These are phyloP conservation scores for Botrytis elliptica DNA, from an alignment of 2,329 filamentous ascomycete genomes.

Conservation along the genomic window DNA sequence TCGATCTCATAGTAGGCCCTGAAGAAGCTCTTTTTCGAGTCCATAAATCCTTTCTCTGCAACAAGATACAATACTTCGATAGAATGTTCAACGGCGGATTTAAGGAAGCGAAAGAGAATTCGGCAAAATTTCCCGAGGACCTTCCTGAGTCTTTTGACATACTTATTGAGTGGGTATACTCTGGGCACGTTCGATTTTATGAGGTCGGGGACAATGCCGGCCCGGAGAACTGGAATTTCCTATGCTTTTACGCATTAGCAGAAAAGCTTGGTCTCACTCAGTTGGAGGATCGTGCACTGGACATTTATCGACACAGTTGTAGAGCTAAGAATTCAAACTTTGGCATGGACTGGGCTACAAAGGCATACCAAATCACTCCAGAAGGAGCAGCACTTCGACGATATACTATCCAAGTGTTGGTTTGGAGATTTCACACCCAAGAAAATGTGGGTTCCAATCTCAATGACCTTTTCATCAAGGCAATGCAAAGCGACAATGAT, in stretches of 20 bases:
- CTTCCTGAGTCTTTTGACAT: slow-evolving; percentile 11
- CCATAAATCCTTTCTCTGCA: neutral
- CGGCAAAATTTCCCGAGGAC: slow-evolving; percentile 19
- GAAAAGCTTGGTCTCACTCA: too few relatives aligned
- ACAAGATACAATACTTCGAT: slow-evolving; percentile 19
- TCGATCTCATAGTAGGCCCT: neutral
- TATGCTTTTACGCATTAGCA: too few relatives aligned
- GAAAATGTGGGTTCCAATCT: too few relatives aligned
- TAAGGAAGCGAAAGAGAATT: neutral
- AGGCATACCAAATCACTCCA: too few relatives aligned
- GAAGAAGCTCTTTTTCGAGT: neutral
- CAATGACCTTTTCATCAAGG: neutral
- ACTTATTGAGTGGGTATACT: neutral
- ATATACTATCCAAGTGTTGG: neutral
- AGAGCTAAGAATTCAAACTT: too few relatives aligned
- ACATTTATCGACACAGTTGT: too few relatives aligned
- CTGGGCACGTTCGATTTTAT: neutral
- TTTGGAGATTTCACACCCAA: neutral
- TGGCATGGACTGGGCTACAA: too few relatives aligned
- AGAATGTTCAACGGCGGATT: slow-evolving; percentile 23
- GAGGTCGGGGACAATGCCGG: too few relatives aligned
- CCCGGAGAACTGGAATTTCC: too few relatives aligned
- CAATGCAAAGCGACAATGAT: neutral
- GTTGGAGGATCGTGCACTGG: too few relatives aligned
- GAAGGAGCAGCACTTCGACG: too few relatives aligned